These are phyloP conservation scores for Cercospora zeina DNA, from an alignment of 2,329 filamentous ascomycete species.

Conservation along the genomic window DNA sequence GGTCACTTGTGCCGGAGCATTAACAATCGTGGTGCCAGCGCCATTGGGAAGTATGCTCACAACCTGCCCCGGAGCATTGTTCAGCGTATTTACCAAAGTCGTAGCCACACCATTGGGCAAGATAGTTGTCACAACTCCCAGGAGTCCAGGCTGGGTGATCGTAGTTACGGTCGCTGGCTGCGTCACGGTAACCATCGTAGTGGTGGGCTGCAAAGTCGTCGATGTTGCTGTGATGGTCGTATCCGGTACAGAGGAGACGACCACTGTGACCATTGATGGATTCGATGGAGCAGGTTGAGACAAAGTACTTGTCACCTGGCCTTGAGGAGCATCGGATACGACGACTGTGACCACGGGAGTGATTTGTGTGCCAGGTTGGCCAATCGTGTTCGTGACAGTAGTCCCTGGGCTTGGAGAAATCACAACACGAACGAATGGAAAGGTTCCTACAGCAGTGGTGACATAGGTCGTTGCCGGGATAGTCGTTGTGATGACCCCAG, in stretches of 20 bases:
- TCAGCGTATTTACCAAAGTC: background rate
- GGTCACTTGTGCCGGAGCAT: background rate
- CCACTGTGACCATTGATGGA: background rate
- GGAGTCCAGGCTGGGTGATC: background rate
- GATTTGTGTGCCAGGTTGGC: background rate
- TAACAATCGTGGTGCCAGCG: background rate
- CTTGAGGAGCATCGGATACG: background rate
- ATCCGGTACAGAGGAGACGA: background rate
- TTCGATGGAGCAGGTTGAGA: background rate
- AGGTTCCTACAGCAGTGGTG: conserved; percentile 9
- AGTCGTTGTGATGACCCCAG: conserved; percentile 9
- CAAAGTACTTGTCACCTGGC: background rate
- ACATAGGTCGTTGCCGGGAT: conserved; percentile 12
- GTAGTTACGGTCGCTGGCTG: conserved; percentile 5
- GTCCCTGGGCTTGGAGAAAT: conserved; percentile 1
- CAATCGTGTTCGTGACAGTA: background rate
- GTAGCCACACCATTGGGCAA: background rate
- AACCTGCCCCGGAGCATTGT: background rate
- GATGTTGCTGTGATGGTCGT: background rate
- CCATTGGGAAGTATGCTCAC: background rate
- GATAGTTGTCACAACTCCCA: background rate
- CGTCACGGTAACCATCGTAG: conserved; percentile 15
- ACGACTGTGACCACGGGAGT: background rate
- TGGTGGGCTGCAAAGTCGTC: background rate
- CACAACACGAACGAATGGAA: conserved; percentile 1